Evolutionary conservation across 2,329 filamentous ascomycete genomes (phyloP).

Genomic region (Cercospora zeina): DNA sequence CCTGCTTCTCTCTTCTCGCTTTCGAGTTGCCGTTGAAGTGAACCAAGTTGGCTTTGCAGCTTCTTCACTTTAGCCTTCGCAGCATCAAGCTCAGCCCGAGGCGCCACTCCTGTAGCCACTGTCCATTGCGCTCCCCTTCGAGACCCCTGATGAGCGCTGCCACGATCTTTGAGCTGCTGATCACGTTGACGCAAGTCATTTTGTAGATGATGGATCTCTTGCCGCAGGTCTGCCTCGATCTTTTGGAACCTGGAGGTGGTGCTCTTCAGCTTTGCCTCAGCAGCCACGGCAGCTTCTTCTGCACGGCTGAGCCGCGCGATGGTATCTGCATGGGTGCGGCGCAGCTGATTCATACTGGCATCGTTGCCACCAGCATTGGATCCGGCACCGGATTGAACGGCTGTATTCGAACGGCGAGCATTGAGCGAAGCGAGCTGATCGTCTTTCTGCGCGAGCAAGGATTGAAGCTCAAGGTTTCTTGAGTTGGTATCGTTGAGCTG

Average conservation of each 20-base stretch:
- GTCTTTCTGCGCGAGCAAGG: constrained; percentile 27
- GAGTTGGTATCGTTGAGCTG: constrained; percentile 25
- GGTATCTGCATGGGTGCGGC: constrained; percentile 14
- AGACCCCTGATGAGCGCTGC: not conserved
- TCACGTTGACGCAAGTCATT: constrained; percentile 10
- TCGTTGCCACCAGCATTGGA: not conserved
- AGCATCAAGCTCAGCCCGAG: constrained; percentile 18
- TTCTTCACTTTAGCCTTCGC: constrained; percentile 22
- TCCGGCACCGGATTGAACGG: not conserved
- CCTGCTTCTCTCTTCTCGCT: constrained; percentile 24
- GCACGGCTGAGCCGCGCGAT: constrained; percentile 17
- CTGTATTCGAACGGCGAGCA: constrained; percentile 18
- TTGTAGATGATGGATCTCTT: constrained; percentile 14
- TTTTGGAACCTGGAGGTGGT: constrained; percentile 14
- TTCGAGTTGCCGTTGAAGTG: constrained; percentile 26
- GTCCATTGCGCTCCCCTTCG: constrained; percentile 12
- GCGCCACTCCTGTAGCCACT: constrained; percentile 10
- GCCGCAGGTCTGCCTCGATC: constrained; percentile 18
- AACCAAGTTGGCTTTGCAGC: constrained; percentile 12
- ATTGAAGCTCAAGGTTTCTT: constrained; percentile 27
- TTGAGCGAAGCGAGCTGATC: constrained; percentile 24
- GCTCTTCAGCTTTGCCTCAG: constrained; percentile 21
- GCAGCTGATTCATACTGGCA: constrained; percentile 11
- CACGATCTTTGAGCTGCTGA: constrained; percentile 11
- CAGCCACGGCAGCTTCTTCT: constrained; percentile 14